Percentiles rank a stretch among this genome's conserved stretches.
phyloP scores from a whole-genome alignment of 2,329 filamentous ascomycete species.

The Orbilia oligospora region DNA sequence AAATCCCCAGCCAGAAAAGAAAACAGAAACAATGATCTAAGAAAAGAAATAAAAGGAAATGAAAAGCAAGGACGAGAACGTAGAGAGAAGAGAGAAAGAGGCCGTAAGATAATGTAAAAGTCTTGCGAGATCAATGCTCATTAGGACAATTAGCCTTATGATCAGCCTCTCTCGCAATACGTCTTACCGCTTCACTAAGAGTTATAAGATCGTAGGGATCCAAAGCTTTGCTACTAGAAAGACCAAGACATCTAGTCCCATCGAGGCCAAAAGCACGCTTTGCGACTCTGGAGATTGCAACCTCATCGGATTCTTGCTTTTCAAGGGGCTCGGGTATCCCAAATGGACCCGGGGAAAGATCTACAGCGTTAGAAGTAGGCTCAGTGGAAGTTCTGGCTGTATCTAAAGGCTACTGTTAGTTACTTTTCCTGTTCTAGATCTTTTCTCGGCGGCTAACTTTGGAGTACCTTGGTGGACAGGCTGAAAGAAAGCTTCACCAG shows the following conservation, averaged over 20 bases:
- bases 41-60: too few relatives aligned
- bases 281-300: background rate
- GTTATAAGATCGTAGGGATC: background rate
- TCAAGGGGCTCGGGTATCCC: too few relatives aligned
- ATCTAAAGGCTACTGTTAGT: too few relatives aligned
- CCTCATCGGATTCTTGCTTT: background rate
- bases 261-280: background rate
- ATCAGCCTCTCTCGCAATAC: conserved; percentile 3
- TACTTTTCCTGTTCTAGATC: too few relatives aligned
- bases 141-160: background rate
- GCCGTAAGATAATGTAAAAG: background rate
- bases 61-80: background rate
- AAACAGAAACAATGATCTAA: too few relatives aligned
- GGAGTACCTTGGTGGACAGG: too few relatives aligned
- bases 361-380: too few relatives aligned
- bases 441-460: too few relatives aligned
- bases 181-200: background rate
- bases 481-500: too few relatives aligned
- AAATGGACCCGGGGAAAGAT: too few relatives aligned
- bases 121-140: conserved; percentile 12
- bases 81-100: background rate
- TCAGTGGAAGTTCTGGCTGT: too few relatives aligned
- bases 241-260: background rate
- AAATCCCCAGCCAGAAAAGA: too few relatives aligned
- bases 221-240: background rate